Evolutionary conservation across 495 filamentous ascomycete genomes (phyloP).

Genomic region (Trichocladium uniseriatum): DNA sequence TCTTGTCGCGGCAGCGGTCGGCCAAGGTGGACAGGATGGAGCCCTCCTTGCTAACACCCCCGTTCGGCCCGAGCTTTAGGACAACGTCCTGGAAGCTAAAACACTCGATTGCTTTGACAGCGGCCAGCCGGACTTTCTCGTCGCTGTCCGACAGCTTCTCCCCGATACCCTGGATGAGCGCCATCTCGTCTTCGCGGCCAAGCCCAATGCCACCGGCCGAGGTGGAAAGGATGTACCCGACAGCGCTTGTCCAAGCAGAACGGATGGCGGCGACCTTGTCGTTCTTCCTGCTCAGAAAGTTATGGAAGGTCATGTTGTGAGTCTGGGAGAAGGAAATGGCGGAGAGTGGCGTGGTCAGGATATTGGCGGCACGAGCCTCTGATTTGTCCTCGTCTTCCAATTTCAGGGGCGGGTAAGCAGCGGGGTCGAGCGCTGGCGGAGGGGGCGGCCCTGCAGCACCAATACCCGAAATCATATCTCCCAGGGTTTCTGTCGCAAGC

Average conservation of each 20-base stretch:
- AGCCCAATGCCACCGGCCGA: conserved; percentile 81
- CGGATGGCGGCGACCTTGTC: conserved; percentile 77
- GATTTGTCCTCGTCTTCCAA: conserved; percentile 48
- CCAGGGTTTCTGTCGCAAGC: conserved; percentile 84
- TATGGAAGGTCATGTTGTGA: conserved; percentile 66
- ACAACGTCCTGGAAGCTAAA: conserved; percentile 73
- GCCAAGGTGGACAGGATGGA: conserved; percentile 71
- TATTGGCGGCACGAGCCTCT: conserved; percentile 39
- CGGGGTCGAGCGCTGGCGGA: conserved; percentile 61
- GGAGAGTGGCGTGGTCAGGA: conserved; percentile 68
- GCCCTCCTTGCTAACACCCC: conserved; percentile 57
- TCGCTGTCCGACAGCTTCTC: conserved; percentile 80
- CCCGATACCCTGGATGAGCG: conserved; percentile 60
- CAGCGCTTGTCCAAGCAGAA: conserved; percentile 71
- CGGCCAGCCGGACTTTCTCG: conserved; percentile 81
- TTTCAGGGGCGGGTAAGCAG: conserved; percentile 66
- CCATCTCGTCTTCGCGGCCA: conserved; percentile 62
- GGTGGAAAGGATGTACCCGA: conserved; percentile 72
- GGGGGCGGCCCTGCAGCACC: conserved; percentile 79
- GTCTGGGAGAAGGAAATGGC: conserved; percentile 76
- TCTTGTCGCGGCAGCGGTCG: conserved; percentile 81
- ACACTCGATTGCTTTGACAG: conserved; percentile 67
- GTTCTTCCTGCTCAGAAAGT: conserved; percentile 70
- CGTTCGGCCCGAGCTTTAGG: conserved; percentile 64
- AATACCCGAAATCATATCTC: conserved; percentile 86